These are phyloP conservation scores for Musa beccarii DNA, from an alignment of 176 grass and related monocot genomes.

Conservation along the genomic window DNA sequence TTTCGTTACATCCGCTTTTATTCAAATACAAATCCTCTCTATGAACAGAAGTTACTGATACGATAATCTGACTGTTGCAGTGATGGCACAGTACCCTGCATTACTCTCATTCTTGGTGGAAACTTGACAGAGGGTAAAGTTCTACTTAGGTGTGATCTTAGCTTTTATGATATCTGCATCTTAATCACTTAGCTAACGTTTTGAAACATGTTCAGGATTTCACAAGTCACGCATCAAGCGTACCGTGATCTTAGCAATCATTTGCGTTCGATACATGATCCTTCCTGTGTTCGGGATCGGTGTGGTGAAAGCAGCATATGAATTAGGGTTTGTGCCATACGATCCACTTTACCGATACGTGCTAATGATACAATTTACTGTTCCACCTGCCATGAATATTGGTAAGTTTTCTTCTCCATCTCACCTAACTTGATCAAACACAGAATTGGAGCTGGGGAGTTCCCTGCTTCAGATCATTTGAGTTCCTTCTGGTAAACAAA, in stretches of 20 bases:
- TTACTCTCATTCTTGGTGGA: conserved; percentile 19
- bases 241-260: conserved; percentile 33
- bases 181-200: not conserved
- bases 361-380: conserved; percentile 74
- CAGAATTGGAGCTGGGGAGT: not conserved
- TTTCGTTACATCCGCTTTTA: not conserved
- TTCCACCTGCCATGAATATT: conserved; percentile 88
- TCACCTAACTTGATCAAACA: not conserved
- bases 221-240: conserved; percentile 47
- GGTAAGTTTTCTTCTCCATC: conserved; percentile 20
- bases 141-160: not conserved
- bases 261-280: conserved; percentile 57
- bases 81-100: conserved; percentile 16
- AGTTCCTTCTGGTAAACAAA: too few relatives aligned
- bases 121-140: conserved; percentile 9
- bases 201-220: conserved; percentile 29
- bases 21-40: not conserved
- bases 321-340: conserved; percentile 44
- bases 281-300: conserved; percentile 55
- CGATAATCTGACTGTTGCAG: not conserved
- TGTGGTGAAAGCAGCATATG: conserved; percentile 40
- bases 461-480: too few relatives aligned
- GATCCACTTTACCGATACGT: conserved; percentile 76
- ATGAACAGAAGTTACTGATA: not conserved
- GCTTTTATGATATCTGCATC: not conserved